A percentile compares a stretch with the other conserved stretches of the same genome.
Conservation (phyloP, 2,329 filamentous ascomycete species). For the Sphaceloma murrayae region DNA sequence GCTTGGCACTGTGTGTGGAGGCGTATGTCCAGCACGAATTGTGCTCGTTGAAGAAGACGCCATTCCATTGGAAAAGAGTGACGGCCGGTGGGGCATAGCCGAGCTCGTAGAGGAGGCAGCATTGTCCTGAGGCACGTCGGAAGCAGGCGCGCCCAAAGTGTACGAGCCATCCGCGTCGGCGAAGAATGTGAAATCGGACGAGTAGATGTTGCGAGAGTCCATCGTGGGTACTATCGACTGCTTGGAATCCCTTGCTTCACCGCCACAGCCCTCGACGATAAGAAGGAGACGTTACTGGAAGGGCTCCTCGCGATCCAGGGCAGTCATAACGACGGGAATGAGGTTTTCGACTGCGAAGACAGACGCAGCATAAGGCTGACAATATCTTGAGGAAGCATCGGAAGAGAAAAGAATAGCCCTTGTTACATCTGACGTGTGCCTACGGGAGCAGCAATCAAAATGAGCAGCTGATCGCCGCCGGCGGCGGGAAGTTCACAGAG, state of each 20-base stretch:
- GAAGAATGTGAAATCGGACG: conserved; percentile 9
- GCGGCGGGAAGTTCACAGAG: too few relatives aligned
- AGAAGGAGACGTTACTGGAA: too few relatives aligned
- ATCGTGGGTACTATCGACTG: background rate
- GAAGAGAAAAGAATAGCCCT: background rate
- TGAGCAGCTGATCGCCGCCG: background rate
- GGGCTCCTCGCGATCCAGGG: too few relatives aligned
- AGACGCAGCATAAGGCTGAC: too few relatives aligned
- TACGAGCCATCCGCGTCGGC: conserved; percentile 1
- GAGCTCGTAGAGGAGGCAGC: conserved; percentile 1
- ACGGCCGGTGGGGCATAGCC: conserved; percentile 7
- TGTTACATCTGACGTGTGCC: conserved; percentile 14
- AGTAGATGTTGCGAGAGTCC: conserved; percentile 11
- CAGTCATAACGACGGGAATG: too few relatives aligned
- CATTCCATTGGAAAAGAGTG: conserved; percentile 16
- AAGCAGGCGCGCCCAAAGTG: background rate
- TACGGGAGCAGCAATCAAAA: background rate
- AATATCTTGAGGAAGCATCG: too few relatives aligned
- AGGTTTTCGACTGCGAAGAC: too few relatives aligned
- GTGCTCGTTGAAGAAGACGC: too few relatives aligned
- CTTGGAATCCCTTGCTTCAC: conserved; percentile 1
- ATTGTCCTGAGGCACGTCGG: background rate
- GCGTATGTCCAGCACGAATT: background rate
- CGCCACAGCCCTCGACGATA: too few relatives aligned
- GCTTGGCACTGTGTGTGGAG: background rate